Percentiles rank a stretch among this genome's conserved stretches.
Evolutionary conservation across 2,329 filamentous ascomycete species (phyloP).

Genomic region (Sporothrix dimorphospora): DNA sequence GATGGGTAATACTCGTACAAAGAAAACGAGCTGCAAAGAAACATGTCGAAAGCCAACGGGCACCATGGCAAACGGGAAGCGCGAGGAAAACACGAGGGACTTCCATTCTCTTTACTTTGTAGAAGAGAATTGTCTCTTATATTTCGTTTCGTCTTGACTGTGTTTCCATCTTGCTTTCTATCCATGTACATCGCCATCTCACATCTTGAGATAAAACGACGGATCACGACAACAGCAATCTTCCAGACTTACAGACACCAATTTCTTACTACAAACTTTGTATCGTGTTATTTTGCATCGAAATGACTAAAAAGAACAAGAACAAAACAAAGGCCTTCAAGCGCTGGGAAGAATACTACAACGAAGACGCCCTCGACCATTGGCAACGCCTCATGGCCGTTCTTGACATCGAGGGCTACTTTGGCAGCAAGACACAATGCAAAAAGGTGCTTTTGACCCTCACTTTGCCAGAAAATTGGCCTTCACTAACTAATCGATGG

Average conservation of each 20-base stretch:
- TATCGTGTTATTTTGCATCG: too few species aligned
- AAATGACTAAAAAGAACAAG: conserved; percentile 8
- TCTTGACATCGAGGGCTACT: conserved; percentile 45
- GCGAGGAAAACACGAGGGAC: not conserved
- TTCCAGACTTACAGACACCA: too few species aligned
- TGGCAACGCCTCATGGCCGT: conserved; percentile 52
- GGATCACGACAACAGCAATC: not conserved
- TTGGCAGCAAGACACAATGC: conserved; percentile 51
- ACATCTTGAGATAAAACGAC: not conserved
- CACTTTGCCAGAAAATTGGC: not conserved
- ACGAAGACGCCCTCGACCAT: conserved; percentile 43
- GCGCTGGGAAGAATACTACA: conserved; percentile 41
- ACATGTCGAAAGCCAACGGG: not conserved
- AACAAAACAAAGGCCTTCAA: not conserved
- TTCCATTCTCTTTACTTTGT: not conserved
- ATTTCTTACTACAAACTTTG: too few species aligned
- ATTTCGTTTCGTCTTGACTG: not conserved
- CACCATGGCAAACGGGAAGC: not conserved
- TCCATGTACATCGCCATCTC: not conserved
- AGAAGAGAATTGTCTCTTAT: too few species aligned
- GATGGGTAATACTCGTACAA: not conserved
- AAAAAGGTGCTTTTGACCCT: conserved; percentile 43
- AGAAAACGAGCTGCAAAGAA: not conserved
- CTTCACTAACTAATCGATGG: not conserved
- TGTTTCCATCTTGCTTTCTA: not conserved